Evolutionary conservation across 2,329 filamentous ascomycete species (phyloP), one percentile per base, ranked within the genome.

Genomic region (Sporothrix mexicana): DNA sequence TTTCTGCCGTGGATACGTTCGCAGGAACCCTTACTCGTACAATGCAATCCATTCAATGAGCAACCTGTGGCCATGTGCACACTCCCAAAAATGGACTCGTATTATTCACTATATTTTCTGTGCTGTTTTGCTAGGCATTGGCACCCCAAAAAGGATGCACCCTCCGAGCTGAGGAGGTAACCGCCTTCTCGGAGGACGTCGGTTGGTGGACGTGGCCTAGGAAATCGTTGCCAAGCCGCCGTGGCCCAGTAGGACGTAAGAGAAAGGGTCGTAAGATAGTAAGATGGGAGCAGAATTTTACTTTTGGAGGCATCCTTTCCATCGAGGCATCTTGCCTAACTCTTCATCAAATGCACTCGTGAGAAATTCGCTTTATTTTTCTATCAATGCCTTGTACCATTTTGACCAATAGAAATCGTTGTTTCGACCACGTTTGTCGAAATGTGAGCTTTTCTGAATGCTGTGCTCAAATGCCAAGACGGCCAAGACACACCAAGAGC

Each of bases 401-500:
- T 57, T 10, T 15, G 10, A 13, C 53, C 53, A 57, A 57, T 57
- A 25, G 9, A 10, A 57, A 23, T 30, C 53, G 53, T 25, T 25
- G 53, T 30, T 15, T 57, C 53, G 10, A 57, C 25, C 53, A 57
- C 53, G 53, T 57, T 57, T 57, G 20, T 36, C 30, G 5, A 36
- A 36, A 36, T 36, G 30, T 30, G 2, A 57, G 53, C 25, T 57
- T n/a, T 25, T 23, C 51, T 55, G 20, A 10, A 23, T 55, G 51
- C 23, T 20, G 51, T 57, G 53, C 53, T 57, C 53, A 57, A 57
- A 57, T 30, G 53, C 53, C 53, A 57, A 57, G 53, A 57, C 53
- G 20, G 53, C 53, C 53, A 57, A 57, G 53, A 30, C 53, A 4
- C 9, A 10, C 45, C 45, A 47, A 47, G 45, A 47, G 45, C 9